Evolutionary conservation across 345 rosid genomes (phyloP).

Genomic region (Balakata baccata): DNA sequence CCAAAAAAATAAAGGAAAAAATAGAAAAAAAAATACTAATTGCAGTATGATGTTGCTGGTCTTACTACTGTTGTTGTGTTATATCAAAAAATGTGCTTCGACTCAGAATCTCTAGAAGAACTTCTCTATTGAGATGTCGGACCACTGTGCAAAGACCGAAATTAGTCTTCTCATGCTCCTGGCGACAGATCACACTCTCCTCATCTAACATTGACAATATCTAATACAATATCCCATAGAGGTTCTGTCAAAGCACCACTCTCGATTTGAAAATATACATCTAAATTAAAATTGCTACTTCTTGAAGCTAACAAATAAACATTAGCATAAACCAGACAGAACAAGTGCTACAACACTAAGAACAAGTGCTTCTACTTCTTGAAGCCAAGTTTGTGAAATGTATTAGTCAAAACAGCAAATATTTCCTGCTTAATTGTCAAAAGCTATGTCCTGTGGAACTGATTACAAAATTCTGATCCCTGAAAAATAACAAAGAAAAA

Average conservation of each 20-base stretch:
- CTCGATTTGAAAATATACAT: constrained; percentile 55
- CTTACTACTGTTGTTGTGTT: too few species aligned
- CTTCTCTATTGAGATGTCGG: too few species aligned
- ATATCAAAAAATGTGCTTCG: too few species aligned
- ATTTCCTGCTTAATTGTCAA: constrained; percentile 86
- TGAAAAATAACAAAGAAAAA: constrained; percentile 32
- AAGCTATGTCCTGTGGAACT: constrained; percentile 67
- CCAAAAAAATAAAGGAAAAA: too few species aligned
- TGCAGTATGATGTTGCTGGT: too few species aligned
- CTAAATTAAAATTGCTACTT: background rate
- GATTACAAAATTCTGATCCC: constrained; percentile 75
- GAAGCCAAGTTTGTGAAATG: constrained; percentile 98
- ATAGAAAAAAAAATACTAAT: too few species aligned
- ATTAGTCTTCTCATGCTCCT: too few species aligned
- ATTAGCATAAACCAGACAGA: constrained; percentile 57
- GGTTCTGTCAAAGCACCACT: constrained; percentile 82
- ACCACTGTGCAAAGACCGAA: too few species aligned
- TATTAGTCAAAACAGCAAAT: constrained; percentile 92
- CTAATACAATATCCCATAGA: constrained; percentile 82
- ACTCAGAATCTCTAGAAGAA: too few species aligned
- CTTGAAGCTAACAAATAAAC: background rate
- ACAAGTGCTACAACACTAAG: constrained; percentile 75
- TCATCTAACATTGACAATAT: too few species aligned
- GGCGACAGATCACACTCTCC: too few species aligned
- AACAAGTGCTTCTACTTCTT: too few species aligned